Base-by-base conservation (phyloP, 2,329 filamentous ascomycete genomes). In the Colletotrichum costaricense region DNA sequence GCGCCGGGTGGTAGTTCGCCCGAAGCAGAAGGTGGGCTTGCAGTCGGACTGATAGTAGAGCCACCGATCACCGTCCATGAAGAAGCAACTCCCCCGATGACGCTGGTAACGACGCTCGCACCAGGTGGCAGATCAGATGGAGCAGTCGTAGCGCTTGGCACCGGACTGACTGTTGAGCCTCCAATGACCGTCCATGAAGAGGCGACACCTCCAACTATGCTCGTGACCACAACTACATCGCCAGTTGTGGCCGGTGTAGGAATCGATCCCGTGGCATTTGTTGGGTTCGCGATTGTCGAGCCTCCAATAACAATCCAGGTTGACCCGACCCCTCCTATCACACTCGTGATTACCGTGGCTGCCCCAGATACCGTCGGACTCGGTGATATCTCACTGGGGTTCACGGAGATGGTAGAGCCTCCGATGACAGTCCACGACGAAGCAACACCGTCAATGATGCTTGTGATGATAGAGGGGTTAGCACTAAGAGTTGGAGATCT, bases 11-110 rank as follows among this genome's bases (percentile, higher is more conserved):
- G 4, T 1, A 22, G 19, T 9, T 9, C 3, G 1, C 3, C 8
- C 19, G 42, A 11, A 4, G 19, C 8, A n/a, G 42, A 22, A 3
- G 42, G 9, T 9, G 19, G 19, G 42, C 8, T 49, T 4, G 19
- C 19, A 11, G 9, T n/a, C 2, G 42, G 42, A 19, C 42, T 49
- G 7, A 46, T 24, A n/a, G 42, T 62, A 9, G 68, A 71, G 16
- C 56, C 68, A 2, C 64, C 33, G 2, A 56, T 63, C 2, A 69
- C 11, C 2, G 65, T 72, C 69, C 58, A 72, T 2, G 69, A 69
- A 0, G 69, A 58, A 6, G 38, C 38, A 0, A 26, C n/a, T 2
- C 69, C 65, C 7, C 33, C 59, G 12, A 72, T 35, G 19, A 52
- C 22, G 19, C 69, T 69, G 8, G 59, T 72, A 1, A 72, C 9